A percentile compares a stretch with the other conserved stretches of the same genome.
Evolutionary conservation across 208 protist species (phyloP).

Genomic region (Leishmania turanica): DNA sequence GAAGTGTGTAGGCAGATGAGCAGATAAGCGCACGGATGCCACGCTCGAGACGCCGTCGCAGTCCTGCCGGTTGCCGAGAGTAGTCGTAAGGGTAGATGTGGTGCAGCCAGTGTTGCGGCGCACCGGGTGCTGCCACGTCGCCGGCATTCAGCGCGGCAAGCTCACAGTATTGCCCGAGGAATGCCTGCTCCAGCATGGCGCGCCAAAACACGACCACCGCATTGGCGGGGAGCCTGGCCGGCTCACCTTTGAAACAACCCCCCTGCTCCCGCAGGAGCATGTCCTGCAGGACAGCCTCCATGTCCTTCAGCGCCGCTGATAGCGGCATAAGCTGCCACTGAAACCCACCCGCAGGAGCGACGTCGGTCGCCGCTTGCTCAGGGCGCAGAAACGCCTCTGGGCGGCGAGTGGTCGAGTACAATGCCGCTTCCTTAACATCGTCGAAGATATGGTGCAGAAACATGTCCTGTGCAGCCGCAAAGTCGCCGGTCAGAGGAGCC

Average conservation of each 20-base stretch:
- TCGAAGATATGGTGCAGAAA: constrained; percentile 25
- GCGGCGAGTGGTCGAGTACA: constrained; percentile 15
- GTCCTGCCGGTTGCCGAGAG: constrained; percentile 7
- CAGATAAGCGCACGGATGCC: constrained; percentile 30
- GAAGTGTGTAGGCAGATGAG: constrained; percentile 56
- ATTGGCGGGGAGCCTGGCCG: neutral
- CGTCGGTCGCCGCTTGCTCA: neutral
- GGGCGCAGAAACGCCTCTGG: constrained; percentile 14
- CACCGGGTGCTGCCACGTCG: neutral
- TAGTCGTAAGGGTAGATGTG: constrained; percentile 27
- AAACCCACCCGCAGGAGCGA: neutral
- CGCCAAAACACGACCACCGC: constrained; percentile 15
- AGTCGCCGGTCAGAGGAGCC: neutral
- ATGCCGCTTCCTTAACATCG: constrained; percentile 20
- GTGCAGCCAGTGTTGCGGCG: neutral
- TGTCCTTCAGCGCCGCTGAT: neutral
- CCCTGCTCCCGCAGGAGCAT: constrained; percentile 8
- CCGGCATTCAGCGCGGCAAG: neutral
- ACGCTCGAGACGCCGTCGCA: constrained; percentile 33
- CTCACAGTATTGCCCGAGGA: constrained; percentile 34
- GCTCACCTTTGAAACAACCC: neutral
- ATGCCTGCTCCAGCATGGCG: constrained; percentile 41
- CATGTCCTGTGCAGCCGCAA: neutral
- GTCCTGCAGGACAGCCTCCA: constrained; percentile 13
- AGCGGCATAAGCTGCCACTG: constrained; percentile 15